Evolutionary conservation across 2,329 filamentous ascomycete genomes (phyloP), one percentile per base, ranked within the genome.

Genomic region (Dactylellina cionopaga): DNA sequence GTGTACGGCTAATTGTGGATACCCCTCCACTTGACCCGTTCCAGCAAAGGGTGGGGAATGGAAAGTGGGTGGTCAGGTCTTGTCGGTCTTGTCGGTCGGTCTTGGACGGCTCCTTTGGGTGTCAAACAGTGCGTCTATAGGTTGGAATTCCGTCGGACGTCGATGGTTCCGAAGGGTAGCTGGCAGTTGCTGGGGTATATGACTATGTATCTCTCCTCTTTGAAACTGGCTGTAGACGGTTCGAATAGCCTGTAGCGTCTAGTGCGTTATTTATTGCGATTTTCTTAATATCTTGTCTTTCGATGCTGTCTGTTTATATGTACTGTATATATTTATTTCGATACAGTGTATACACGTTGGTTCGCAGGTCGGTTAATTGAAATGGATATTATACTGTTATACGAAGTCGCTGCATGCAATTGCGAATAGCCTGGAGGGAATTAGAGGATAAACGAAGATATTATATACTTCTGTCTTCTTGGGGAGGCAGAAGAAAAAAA

Each of bases 181-280:
- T n/a, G n/a, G n/a, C n/a, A n/a, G n/a, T n/a, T n/a, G n/a, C n/a
- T n/a, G n/a, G n/a, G n/a, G n/a, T n/a, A n/a, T n/a, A n/a, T n/a
- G n/a, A 41, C n/a, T 22, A 5, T 47, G 43, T 47, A 19, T 58
- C 7, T 46, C 39, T 44, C 27, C 54, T 44, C 33, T 39, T 68
- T 68, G 63, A 68, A 68, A 68, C 63, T 60, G 54, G 46, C 43
- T 71, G 58, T 71, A 29, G 17, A 41, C 33, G 35, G 4, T 52
- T 19, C 44, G 9, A 15, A 39, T 10, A 17, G 24, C 24, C 25
- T n/a, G 58, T 52, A 33, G 65, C 41, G 56, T 35, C 49, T 46
- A 51, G 41, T 70, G 65, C 65, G 65, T 33, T 63, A 71, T 71
- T 71, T 71, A 54, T 54, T n/a, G n/a, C n/a, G n/a, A n/a, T n/a